Base-by-base conservation (phyloP, 177 flowering plant genomes). In the Tripterygium wilfordii region DNA sequence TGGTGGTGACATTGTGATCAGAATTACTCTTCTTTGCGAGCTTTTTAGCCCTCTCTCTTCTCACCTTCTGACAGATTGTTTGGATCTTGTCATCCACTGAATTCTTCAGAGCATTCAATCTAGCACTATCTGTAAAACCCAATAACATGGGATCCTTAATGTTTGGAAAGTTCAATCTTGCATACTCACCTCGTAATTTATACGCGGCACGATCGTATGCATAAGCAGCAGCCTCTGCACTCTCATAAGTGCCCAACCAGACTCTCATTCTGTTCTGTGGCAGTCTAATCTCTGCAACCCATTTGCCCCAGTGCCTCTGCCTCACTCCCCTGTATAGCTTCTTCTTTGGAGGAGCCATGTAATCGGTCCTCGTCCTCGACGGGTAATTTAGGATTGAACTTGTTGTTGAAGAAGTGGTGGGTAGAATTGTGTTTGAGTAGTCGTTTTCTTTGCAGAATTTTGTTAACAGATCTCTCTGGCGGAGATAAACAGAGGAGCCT, bases 291-390 rank as follows among this genome's bases (percentile, higher is more conserved):
- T 92, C 99, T 6, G 97, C 97, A 23, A 92, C 99, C 96, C 99
- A 92, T 67, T 92, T 92, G 0, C 99, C 99, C 97, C 96, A 86
- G 13, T 92, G 97, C 55, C 99, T 80, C 75, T 92, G 97, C 61
- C 99, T 72, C 63, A 92, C 99, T 25, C 99, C 99, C 53, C 97
- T 80, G 77, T 92, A 92, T 2, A 80, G 70, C 81, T 92, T 92
- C 70, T 79, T 83, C 63, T 65, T 75, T 4, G 31, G 13, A 5
- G 61, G 63, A 42, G 21, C 36, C 48, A 50, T 18, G 20, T 33
- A 60, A 8, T 15, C 2, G 29, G 33, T 36, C 22, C 23, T 39
- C 0, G 53, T 5, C 16, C 32, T 17, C 12, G 21, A 19, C 2
- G 53, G 1, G 19, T 33, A 45, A 13, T 42, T 29, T 6, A 51